phyloP scores from a whole-genome alignment of 345 rosid genomes.

The Lumnitzera littorea region DNA sequence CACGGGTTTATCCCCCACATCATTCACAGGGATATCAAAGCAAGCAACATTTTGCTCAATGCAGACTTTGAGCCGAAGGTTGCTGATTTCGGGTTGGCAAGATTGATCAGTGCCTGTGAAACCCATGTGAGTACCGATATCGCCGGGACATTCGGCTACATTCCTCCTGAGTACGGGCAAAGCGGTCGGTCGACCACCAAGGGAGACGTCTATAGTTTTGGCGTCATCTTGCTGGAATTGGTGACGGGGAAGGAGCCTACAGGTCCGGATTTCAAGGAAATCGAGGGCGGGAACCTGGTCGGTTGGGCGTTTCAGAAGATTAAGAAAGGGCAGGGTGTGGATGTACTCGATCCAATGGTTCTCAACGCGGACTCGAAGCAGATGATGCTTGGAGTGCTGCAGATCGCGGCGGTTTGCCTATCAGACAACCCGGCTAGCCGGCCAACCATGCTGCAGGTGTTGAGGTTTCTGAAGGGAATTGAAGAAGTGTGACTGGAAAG shows the following conservation, averaged over 20 bases:
- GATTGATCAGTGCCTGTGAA: slow-evolving; percentile 88
- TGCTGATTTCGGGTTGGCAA: slow-evolving; percentile 84
- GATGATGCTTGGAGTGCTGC: slow-evolving; percentile 59
- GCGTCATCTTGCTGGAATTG: slow-evolving; percentile 78
- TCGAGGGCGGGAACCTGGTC: slow-evolving; percentile 86
- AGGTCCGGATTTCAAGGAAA: slow-evolving; percentile 87
- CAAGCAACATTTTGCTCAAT: slow-evolving; percentile 74
- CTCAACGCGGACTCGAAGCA: slow-evolving; percentile 35
- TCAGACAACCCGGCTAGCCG: slow-evolving; percentile 67
- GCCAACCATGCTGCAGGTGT: slow-evolving; percentile 63
- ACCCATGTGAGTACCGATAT: slow-evolving; percentile 85
- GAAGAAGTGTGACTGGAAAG: slow-evolving; percentile 11
- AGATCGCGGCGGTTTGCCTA: slow-evolving; percentile 54
- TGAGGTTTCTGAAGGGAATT: slow-evolving; percentile 48
- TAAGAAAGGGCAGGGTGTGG: slow-evolving; percentile 48
- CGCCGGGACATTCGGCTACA: slow-evolving; percentile 82
- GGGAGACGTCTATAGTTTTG: slow-evolving; percentile 92
- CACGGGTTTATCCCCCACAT: slow-evolving; percentile 87
- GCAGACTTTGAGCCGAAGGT: slow-evolving; percentile 80
- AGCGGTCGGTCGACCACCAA: slow-evolving; percentile 63
- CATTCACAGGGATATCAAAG: slow-evolving; percentile 86
- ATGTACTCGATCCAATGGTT: slow-evolving; percentile 59
- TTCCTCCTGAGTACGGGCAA: slow-evolving; percentile 95
- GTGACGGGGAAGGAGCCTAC: slow-evolving; percentile 93
- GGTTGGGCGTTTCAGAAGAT: slow-evolving; percentile 81